Base-by-base conservation (phyloP, 768 basidiomycete genomes). In the Lactarius hengduanensis region DNA sequence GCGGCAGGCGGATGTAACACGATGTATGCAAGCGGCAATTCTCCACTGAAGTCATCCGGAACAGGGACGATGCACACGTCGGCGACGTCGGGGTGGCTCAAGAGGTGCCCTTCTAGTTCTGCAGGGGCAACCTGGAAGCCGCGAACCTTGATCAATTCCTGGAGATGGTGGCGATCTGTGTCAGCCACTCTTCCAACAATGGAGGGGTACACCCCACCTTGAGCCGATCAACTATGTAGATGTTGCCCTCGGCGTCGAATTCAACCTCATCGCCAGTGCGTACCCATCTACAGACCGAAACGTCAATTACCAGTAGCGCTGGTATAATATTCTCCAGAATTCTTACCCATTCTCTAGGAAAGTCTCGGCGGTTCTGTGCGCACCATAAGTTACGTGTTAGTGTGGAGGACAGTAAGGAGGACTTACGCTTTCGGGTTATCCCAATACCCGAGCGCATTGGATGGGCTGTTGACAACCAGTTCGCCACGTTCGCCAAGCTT, bases 41-140 rank as follows among this genome's bases (percentile, higher is more conserved):
- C 90, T 28, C 90, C 90, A 64, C 84, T 86, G 68, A 84, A 90
- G 20, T 89, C 88, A 72, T 91, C 86, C 4, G 83, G 84, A 28
- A 87, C 71, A 0, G 86, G 83, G n/a, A 91, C 83, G 2, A 91
- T 86, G 67, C 89, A 88, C 1, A 80, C 80, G 45, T 87, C 83
- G 4, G 79, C 77, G 26, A 90, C 83, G 70, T 87, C 86, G 1
- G 80, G 75, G 69, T 89, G 86, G 47, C 78, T 82, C 30, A 88
- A 74, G 34, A 88, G 72, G 65, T 86, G 86, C 26, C 83, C 88
- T 71, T 90, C 88, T 8, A 90, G 77, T 69, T 89, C 87, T 2
- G 89, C 88, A 1, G 89, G 89, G 1, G 89, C 87, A 1, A 90
- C 88, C 72, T 91, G 89, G 74, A 86, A 88, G 5, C 89, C 89